Conservation (phyloP, 2,329 filamentous ascomycete genomes). For the Colletotrichum melonis region DNA sequence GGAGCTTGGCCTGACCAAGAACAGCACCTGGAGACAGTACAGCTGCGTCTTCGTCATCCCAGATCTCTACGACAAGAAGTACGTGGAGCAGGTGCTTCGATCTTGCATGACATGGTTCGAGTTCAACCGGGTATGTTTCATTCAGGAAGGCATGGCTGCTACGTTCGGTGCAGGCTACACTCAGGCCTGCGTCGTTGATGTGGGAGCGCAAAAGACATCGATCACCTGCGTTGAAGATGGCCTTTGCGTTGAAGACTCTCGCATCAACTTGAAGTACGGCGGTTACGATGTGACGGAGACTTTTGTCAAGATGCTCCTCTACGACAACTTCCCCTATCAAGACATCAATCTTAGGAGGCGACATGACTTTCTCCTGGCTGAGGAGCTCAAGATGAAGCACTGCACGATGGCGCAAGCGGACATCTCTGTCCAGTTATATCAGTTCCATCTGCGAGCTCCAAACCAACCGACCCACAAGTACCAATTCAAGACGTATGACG, state of each 20-base stretch:
- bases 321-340: conserved; percentile 93
- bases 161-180: conserved; percentile 96
- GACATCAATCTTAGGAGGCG: conserved; percentile 92
- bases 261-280: conserved; percentile 94
- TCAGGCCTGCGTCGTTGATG: conserved; percentile 93
- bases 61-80: conserved; percentile 94
- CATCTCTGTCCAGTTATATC: conserved; percentile 87
- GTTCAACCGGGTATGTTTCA: conserved; percentile 90
- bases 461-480: conserved; percentile 94
- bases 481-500: conserved; percentile 96
- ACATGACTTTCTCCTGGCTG: conserved; percentile 92
- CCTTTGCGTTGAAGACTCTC: conserved; percentile 92
- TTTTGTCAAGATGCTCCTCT: conserved; percentile 98
- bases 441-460: conserved; percentile 90
- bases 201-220: conserved; percentile 97
- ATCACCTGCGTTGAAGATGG: conserved; percentile 98
- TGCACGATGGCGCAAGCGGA: conserved; percentile 92
- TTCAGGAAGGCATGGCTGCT: conserved; percentile 94
- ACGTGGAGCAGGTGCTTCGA: conserved; percentile 86
- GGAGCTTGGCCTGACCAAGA: conserved; percentile 83
- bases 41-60: conserved; percentile 98
- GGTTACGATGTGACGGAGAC: conserved; percentile 93
- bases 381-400: conserved; percentile 94
- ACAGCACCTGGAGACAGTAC: conserved; percentile 88
- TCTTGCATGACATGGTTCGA: conserved; percentile 91